A percentile compares a stretch with the other conserved stretches of the same genome.
phyloP scores from a whole-genome alignment of 116 monocot genomes.

The Iris pallida region DNA sequence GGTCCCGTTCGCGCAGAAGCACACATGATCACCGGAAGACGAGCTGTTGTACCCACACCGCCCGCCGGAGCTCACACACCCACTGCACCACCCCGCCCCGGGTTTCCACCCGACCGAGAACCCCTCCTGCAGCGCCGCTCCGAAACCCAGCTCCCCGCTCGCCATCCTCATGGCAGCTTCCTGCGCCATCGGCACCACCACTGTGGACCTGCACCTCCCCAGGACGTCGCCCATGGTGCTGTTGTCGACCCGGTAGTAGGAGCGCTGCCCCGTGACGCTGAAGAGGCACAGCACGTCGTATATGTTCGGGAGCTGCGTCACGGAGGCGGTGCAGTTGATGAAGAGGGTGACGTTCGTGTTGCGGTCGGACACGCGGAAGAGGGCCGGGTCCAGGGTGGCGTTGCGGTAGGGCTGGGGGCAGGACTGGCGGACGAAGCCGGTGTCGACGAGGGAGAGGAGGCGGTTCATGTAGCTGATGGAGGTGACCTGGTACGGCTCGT shows the following conservation, averaged over 20 bases:
- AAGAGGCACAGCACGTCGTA: not conserved
- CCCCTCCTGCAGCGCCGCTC: conserved; percentile 15
- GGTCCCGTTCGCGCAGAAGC: conserved; percentile 23
- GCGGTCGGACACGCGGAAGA: conserved; percentile 11
- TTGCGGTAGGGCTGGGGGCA: conserved; percentile 19
- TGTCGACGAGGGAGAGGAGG: conserved; percentile 19
- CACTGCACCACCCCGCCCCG: conserved; percentile 18
- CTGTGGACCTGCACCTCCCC: not conserved
- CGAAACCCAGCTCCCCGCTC: not conserved
- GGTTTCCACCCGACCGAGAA: conserved; percentile 26
- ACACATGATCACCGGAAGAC: not conserved
- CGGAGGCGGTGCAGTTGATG: conserved; percentile 18
- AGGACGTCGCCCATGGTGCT: not conserved
- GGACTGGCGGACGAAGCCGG: not conserved
- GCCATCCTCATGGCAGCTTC: not conserved
- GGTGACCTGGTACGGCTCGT: conserved; percentile 5
- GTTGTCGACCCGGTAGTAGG: conserved; percentile 13
- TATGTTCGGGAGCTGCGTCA: no score
- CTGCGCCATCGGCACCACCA: conserved; percentile 1
- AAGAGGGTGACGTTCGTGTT: conserved; percentile 11
- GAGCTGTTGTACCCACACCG: conserved; percentile 19
- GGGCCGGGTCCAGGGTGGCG: conserved; percentile 7
- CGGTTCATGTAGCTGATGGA: conserved; percentile 17
- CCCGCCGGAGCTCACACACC: conserved; percentile 29
- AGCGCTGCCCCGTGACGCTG: not conserved